phyloP scores from a whole-genome alignment of 1,284 basidiomycete species.

The Ganoderma boninense region DNA sequence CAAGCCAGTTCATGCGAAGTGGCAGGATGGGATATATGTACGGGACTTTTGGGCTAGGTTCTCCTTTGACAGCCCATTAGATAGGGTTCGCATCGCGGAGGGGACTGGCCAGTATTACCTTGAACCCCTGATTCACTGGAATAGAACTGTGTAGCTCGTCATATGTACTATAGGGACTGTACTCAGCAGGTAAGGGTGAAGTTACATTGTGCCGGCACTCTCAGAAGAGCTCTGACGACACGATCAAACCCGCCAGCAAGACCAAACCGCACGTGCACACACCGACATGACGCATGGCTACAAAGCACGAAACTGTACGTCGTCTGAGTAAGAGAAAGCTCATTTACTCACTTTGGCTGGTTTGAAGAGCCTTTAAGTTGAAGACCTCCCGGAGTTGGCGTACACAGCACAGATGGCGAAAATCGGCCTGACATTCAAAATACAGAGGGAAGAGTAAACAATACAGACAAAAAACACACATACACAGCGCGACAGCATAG shows the following conservation, averaged over 20 bases:
- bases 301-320: no score
- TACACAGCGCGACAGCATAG: neutral
- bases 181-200: neutral
- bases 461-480: neutral
- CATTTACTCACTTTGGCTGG: no score
- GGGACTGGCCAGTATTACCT: neutral
- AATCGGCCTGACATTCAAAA: neutral
- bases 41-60: neutral
- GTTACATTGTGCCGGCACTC: no score
- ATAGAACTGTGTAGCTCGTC: neutral
- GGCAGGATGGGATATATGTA: neutral
- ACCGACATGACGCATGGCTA: no score
- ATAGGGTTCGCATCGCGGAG: neutral
- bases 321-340: no score
- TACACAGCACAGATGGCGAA: neutral
- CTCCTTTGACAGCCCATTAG: neutral
- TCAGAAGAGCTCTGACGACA: no score
- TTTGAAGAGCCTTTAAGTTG: no score
- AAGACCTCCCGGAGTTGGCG: neutral
- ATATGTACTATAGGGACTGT: neutral
- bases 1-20: neutral
- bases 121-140: neutral
- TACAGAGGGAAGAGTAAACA: neutral
- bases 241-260: no score
- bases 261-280: no score